Conservation (phyloP, 208 protist species). For the Crithidia thermophila region DNA sequence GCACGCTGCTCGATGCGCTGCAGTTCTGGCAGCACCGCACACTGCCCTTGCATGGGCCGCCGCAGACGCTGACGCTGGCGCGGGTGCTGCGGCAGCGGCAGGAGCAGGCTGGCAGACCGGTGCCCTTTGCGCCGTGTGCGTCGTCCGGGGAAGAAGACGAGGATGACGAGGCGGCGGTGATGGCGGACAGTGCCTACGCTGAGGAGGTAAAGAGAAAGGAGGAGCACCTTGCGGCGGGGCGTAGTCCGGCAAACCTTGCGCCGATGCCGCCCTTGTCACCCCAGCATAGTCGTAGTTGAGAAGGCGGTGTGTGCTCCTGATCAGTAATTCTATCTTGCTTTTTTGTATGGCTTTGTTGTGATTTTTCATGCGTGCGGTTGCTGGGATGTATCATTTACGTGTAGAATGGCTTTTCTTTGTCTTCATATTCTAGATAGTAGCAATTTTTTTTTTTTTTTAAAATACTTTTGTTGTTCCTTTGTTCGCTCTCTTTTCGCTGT, state of each 20-base stretch:
- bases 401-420: neutral
- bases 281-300: neutral
- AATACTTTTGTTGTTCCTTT: too few relatives aligned
- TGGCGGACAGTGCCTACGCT: neutral
- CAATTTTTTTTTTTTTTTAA: conserved; percentile 1
- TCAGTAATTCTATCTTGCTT: neutral
- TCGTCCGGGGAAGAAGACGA: conserved; percentile 25
- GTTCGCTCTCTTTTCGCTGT: too few relatives aligned
- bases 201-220: neutral
- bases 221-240: neutral
- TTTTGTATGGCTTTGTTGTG: neutral
- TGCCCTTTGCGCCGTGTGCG: conserved; percentile 14
- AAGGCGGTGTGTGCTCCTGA: neutral
- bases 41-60: conserved; percentile 34
- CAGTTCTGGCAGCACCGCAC: conserved; percentile 38
- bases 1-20: conserved; percentile 55
- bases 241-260: neutral
- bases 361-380: too few relatives aligned
- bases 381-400: neutral
- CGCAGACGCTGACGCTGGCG: conserved; percentile 36
- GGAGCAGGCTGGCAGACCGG: neutral
- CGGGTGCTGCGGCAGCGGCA: conserved; percentile 29
- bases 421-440: neutral
- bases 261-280: neutral
- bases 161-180: conserved; percentile 4